phyloP scores from a whole-genome alignment of 495 filamentous ascomycete species.

The Astrocystis sublimbata region DNA sequence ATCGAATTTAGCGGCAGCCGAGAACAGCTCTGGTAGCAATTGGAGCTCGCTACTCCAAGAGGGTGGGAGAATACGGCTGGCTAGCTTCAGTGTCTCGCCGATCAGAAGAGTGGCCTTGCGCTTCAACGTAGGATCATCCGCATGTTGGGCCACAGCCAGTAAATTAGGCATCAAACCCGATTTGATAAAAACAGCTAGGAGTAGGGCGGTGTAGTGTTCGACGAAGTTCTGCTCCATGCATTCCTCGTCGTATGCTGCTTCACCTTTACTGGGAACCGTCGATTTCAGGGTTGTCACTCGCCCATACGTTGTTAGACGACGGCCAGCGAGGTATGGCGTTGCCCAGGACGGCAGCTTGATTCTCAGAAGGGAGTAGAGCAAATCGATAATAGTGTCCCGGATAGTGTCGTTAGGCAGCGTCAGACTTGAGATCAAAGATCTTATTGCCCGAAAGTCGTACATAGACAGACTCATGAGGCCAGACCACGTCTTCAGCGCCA shows the following conservation, averaged over 20 bases:
- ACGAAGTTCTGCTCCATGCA: constrained; percentile 76
- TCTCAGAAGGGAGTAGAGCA: constrained; percentile 85
- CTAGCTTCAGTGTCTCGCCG: constrained; percentile 85
- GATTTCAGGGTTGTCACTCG: constrained; percentile 85
- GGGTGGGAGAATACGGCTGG: constrained; percentile 79
- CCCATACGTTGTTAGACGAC: constrained; percentile 90
- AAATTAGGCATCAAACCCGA: constrained; percentile 80
- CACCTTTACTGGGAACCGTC: constrained; percentile 31
- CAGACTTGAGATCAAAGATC: constrained; percentile 77
- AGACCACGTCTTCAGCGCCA: constrained; percentile 92
- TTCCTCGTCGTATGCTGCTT: constrained; percentile 64
- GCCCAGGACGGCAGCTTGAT: constrained; percentile 98
- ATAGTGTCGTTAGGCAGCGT: constrained; percentile 68
- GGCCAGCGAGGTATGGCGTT: constrained; percentile 88
- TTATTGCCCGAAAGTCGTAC: constrained; percentile 78
- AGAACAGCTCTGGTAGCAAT: constrained; percentile 77
- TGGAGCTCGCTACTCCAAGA: constrained; percentile 79
- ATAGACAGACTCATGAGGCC: constrained; percentile 81
- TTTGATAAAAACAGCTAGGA: constrained; percentile 82
- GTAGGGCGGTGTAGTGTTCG: constrained; percentile 88
- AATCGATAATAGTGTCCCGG: constrained; percentile 73
- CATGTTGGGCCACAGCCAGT: constrained; percentile 67
- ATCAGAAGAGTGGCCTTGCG: constrained; percentile 88
- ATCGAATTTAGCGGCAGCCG: constrained; percentile 68
- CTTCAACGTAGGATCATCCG: constrained; percentile 71